Percentiles rank a stretch among this genome's conserved stretches.
These are phyloP conservation scores for Maudiozyma turicensis DNA, from an alignment of 805 yeast genomes.

Conservation along the genomic window DNA sequence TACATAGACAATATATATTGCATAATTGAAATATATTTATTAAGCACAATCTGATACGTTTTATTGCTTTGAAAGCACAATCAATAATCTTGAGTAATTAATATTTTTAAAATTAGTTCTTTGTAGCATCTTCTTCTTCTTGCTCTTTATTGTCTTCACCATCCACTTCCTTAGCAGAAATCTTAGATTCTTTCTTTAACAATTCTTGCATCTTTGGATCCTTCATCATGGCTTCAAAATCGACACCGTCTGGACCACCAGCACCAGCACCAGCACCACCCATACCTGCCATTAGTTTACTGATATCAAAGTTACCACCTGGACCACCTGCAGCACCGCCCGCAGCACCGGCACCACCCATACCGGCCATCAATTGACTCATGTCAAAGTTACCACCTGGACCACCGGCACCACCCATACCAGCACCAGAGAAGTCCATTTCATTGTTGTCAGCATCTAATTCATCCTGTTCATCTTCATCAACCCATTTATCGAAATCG, in stretches of 20 bases:
- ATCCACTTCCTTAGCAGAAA: slow-evolving; percentile 2
- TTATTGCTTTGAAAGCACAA: too few species aligned
- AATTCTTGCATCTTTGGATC: slow-evolving; percentile 1
- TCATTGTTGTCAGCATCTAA: slow-evolving; percentile 28
- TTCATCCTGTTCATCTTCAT: slow-evolving; percentile 94
- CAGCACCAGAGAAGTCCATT: slow-evolving; percentile 33
- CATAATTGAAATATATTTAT: too few species aligned
- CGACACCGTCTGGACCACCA: slow-evolving; percentile 16
- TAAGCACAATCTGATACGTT: too few species aligned
- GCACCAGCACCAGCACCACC: slow-evolving; percentile 22
- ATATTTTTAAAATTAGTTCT: neutral
- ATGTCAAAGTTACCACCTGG: slow-evolving; percentile 24
- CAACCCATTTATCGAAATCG: slow-evolving; percentile 96
- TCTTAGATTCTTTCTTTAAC: neutral
- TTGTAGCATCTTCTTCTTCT: slow-evolving; percentile 2
- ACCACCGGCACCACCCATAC: slow-evolving; percentile 31
- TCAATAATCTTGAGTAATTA: too few species aligned
- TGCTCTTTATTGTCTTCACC: slow-evolving; percentile 4
- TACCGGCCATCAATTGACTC: slow-evolving; percentile 18
- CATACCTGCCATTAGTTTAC: slow-evolving; percentile 18
- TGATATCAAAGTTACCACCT: slow-evolving; percentile 16
- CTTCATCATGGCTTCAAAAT: slow-evolving; percentile 13
- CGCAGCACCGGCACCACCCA: slow-evolving; percentile 21
- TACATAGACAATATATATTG: too few species aligned
- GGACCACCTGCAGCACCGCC: slow-evolving; percentile 32